Percentiles rank a stretch among this genome's conserved stretches.
These are phyloP conservation scores for Paraconiothyrium brasiliense DNA, from an alignment of 2,329 filamentous ascomycete genomes.

Conservation along the genomic window DNA sequence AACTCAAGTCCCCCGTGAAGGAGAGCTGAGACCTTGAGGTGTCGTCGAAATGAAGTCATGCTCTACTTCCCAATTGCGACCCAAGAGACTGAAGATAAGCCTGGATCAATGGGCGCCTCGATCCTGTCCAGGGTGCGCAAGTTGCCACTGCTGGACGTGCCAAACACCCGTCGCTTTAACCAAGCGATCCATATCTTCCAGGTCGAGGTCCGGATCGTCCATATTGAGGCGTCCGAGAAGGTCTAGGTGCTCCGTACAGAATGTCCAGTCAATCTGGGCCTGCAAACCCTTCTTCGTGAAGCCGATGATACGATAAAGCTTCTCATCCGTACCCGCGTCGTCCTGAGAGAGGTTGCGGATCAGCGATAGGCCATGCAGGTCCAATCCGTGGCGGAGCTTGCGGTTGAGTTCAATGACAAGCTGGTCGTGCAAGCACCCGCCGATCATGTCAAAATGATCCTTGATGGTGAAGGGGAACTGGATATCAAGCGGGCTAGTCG, in stretches of 20 bases:
- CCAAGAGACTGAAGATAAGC: not conserved
- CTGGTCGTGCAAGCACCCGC: not conserved
- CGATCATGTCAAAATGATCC: slow-evolving; percentile 7
- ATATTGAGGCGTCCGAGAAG: slow-evolving; percentile 1
- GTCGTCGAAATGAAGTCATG: not conserved
- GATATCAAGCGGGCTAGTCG: not conserved
- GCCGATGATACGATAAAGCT: not conserved
- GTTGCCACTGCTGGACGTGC: not conserved
- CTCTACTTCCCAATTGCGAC: not conserved
- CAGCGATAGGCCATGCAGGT: not conserved
- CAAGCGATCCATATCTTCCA: slow-evolving; percentile 14
- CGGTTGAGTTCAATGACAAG: slow-evolving; percentile 9
- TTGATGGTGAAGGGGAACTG: slow-evolving; percentile 3
- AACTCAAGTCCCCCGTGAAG: not conserved
- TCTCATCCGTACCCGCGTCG: not conserved
- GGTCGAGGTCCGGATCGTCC: not conserved
- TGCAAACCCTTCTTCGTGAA: slow-evolving; percentile 18
- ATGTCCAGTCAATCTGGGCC: slow-evolving; percentile 12
- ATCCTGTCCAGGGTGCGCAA: not conserved
- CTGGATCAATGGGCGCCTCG: not conserved
- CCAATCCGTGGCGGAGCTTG: not conserved
- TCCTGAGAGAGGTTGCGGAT: not conserved
- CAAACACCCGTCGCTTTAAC: slow-evolving; percentile 13
- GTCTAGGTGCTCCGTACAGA: slow-evolving; percentile 4
- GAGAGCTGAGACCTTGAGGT: not conserved